phyloP scores from a whole-genome alignment of 305 asterid species.

The Lippia alba region DNA sequence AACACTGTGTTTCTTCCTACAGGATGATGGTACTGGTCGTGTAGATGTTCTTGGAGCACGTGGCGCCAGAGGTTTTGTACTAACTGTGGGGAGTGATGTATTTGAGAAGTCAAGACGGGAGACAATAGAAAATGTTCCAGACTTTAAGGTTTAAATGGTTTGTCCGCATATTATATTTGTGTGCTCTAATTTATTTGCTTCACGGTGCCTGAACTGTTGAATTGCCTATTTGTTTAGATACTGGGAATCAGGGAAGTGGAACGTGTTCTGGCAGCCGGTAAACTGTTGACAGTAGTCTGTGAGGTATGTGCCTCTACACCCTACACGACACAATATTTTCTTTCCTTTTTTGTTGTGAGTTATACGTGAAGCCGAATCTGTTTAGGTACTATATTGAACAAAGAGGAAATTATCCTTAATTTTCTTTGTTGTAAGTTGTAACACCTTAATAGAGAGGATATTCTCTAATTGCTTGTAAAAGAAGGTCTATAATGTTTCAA shows the following conservation, averaged over 20 bases:
- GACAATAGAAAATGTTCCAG: conserved; percentile 94
- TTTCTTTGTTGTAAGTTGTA: too few relatives aligned
- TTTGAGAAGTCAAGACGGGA: conserved; percentile 98
- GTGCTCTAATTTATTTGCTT: background rate
- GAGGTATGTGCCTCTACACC: conserved; percentile 69
- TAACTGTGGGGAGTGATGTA: conserved; percentile 91
- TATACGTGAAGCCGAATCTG: conserved; percentile 4
- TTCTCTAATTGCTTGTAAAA: conserved; percentile 16
- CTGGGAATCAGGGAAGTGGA: conserved; percentile 97
- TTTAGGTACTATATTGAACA: background rate
- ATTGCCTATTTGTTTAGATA: conserved; percentile 63
- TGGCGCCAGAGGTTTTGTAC: conserved; percentile 89
- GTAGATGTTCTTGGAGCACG: conserved; percentile 94
- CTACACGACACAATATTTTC: background rate
- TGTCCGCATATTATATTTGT: conserved; percentile 19
- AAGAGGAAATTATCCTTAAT: too few relatives aligned
- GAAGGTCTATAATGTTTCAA: conserved; percentile 18
- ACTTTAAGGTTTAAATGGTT: conserved; percentile 75
- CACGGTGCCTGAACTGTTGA: conserved; percentile 20
- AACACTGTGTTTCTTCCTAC: conserved; percentile 26
- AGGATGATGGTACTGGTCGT: conserved; percentile 96
- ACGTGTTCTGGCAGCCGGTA: conserved; percentile 96
- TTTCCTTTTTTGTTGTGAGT: conserved; percentile 16
- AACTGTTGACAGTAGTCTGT: conserved; percentile 93
- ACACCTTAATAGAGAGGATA: too few relatives aligned